These are phyloP conservation scores for Cydonia oblonga DNA, from an alignment of 331 rosid genomes.

Conservation along the genomic window DNA sequence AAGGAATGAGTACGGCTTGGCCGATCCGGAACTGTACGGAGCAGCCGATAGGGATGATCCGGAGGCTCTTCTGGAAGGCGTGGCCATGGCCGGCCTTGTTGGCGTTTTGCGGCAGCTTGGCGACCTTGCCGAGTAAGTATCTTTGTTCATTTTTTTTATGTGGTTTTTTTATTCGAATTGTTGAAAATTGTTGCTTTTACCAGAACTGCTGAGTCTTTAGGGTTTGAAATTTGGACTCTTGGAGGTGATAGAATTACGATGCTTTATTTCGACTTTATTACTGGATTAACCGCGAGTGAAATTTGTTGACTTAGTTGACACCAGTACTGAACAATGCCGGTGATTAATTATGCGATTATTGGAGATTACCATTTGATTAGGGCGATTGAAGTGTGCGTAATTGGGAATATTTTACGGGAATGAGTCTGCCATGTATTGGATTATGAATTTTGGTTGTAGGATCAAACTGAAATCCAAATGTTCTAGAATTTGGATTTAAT, in stretches of 20 bases:
- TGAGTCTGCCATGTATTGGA: not conserved
- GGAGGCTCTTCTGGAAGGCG: slow-evolving; percentile 79
- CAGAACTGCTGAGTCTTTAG: slow-evolving; percentile 12
- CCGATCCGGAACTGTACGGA: slow-evolving; percentile 77
- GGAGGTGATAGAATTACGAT: not conserved
- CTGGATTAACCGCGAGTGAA: not conserved
- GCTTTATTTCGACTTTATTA: not conserved
- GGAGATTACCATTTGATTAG: not conserved
- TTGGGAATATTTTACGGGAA: not conserved
- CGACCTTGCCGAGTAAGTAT: slow-evolving; percentile 81
- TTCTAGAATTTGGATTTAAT: not conserved
- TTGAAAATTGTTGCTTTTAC: slow-evolving; percentile 2
- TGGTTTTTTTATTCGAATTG: not conserved
- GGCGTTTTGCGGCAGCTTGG: slow-evolving; percentile 97
- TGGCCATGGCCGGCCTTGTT: slow-evolving; percentile 80
- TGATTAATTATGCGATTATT: not conserved
- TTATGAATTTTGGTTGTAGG: not conserved
- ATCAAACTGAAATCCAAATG: not conserved
- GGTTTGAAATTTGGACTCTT: slow-evolving; percentile 3
- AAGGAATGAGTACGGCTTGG: slow-evolving; percentile 60
- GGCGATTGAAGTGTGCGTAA: slow-evolving; percentile 1
- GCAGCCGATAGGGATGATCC: slow-evolving; percentile 86
- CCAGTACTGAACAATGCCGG: not conserved
- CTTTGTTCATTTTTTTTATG: not conserved
- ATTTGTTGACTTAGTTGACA: not conserved